phyloP scores from a whole-genome alignment of 208 protist genomes.

The Tritrichomonas foetus region DNA sequence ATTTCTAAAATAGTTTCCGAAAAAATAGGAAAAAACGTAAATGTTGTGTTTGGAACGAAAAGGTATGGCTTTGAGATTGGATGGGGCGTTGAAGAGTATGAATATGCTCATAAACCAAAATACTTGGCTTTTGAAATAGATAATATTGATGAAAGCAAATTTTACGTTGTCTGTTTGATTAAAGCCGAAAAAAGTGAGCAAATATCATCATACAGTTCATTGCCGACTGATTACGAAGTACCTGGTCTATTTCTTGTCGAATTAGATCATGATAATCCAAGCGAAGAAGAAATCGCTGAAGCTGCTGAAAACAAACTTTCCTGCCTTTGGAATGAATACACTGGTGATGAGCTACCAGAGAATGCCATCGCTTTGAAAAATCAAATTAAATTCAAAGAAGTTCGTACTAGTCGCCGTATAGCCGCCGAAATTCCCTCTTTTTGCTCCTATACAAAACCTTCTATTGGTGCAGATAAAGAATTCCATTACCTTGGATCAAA shows the following conservation, averaged over 20 bases:
- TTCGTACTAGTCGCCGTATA: too few relatives aligned
- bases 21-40: neutral
- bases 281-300: neutral
- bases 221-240: neutral
- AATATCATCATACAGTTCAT: neutral
- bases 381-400: too few relatives aligned
- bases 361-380: too few relatives aligned
- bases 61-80: neutral
- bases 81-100: neutral
- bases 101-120: neutral
- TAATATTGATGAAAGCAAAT: neutral
- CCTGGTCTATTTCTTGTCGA: neutral
- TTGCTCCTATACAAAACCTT: neutral
- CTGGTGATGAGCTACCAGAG: too few relatives aligned
- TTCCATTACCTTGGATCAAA: neutral
- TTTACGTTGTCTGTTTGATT: neutral
- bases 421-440: too few relatives aligned
- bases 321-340: neutral
- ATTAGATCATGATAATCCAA: neutral
- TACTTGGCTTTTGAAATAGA: neutral
- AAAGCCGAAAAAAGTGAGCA: neutral
- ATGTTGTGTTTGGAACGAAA: neutral
- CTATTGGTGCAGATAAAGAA: neutral
- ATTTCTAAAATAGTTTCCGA: neutral
- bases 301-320: neutral